Evolutionary conservation across 352 stramenopile genomes (phyloP), one percentile per base, ranked within the genome.

Genomic region (Phytophthora rubi): DNA sequence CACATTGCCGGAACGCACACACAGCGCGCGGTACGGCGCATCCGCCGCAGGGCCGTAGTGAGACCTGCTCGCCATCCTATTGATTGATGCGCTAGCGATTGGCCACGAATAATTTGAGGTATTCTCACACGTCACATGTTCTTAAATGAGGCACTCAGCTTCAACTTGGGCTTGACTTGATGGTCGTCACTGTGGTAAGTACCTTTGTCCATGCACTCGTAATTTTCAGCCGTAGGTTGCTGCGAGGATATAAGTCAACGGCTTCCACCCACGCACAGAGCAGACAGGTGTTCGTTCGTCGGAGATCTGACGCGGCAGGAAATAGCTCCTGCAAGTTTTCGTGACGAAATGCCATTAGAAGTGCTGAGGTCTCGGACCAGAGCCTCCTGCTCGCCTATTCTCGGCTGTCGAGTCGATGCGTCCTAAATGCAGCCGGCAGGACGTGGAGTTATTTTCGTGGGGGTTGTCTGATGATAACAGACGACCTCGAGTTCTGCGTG

Each of bases 1-100:
- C 23, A 90, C 74, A 54, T 85, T 81, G 57, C 87, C 87, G 28
- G 84, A 93, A 13, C 73, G 76, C 58, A 83, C 69, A 59, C 85
- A 81, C 6, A 73, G 49, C 13, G 85, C 82, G 3, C 78, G 67
- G 61, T 83, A 89, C 53, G 72, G 32, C n/a, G 51, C 57, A 33
- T 55, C 55, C 30, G 55, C 59, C 8, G 42, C 58, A 49, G 68
- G 51, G 10, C 57, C 53, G 26, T 70, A 55, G 15, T 67, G 55
- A 47, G 53, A 65, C 54, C 61, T 75, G 52, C 56, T 62, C 32
- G 47, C 45, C 63, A 75, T 72, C 23, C 33, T 23, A 23, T 28
- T 63, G 49, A 2, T 32, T 52, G 45, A 52, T 52, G 42, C 18
- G 56, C 12, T 15, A 44, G 37, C 16, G 61, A 71, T 45, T 71